These are phyloP conservation scores for Coniosporium apollinis DNA, from an alignment of 495 filamentous ascomycete genomes.

Conservation along the genomic window DNA sequence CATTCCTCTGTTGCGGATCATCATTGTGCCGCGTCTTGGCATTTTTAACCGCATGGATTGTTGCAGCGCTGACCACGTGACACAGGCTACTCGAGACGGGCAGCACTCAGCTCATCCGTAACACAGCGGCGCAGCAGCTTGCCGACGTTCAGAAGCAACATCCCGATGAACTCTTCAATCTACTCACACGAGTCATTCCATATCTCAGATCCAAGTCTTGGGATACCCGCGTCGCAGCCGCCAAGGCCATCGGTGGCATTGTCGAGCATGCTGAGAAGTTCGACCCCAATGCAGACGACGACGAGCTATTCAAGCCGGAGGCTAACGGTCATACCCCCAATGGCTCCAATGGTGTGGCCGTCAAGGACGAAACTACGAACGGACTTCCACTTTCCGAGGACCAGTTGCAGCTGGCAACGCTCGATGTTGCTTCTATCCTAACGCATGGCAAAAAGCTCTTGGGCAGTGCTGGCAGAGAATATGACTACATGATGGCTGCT, in stretches of 20 bases:
- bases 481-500: constrained; percentile 61
- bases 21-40: constrained; percentile 14
- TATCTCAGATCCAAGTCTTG: constrained; percentile 85
- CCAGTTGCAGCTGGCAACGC: constrained; percentile 49
- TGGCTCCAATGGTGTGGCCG: constrained; percentile 5
- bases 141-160: constrained; percentile 95
- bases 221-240: constrained; percentile 84
- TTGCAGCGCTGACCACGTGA: background rate
- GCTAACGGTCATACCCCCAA: background rate
- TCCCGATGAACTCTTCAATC: constrained; percentile 90
- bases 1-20: constrained; percentile 5
- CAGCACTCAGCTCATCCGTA: constrained; percentile 83
- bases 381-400: constrained; percentile 30
- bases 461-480: constrained; percentile 66
- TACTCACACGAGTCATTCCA: constrained; percentile 87
- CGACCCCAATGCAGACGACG: constrained; percentile 65
- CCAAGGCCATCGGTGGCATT: constrained; percentile 84
- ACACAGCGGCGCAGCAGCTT: constrained; percentile 89
- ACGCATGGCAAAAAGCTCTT: constrained; percentile 67
- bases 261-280: constrained; percentile 74
- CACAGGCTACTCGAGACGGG: constrained; percentile 83
- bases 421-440: constrained; percentile 66
- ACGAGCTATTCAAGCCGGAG: constrained; percentile 19
- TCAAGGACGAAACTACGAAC: constrained; percentile 23
- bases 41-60: constrained; percentile 6